A percentile compares a stretch with the other conserved stretches of the same genome.
Evolutionary conservation across 768 basidiomycete genomes (phyloP).

Genomic region (Leccinum sublutescens): DNA sequence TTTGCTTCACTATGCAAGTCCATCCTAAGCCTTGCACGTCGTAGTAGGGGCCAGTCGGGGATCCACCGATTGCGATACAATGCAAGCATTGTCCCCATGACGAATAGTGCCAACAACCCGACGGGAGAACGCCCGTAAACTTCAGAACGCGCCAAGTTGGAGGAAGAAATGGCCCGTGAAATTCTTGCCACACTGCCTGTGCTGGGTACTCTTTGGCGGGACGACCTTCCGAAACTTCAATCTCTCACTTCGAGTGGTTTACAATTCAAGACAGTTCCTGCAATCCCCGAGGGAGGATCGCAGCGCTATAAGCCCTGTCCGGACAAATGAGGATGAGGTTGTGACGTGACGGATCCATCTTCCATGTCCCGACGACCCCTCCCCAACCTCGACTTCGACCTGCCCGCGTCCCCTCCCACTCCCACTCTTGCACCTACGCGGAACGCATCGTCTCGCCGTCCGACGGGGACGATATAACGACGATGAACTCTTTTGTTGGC

Average conservation of each 20-base stretch:
- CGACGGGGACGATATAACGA: too few species aligned
- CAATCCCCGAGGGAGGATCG: conserved; percentile 10
- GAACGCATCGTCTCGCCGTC: too few species aligned
- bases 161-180: neutral
- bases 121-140: neutral
- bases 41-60: neutral
- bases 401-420: too few species aligned
- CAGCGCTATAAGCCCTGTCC: conserved; percentile 7
- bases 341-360: too few species aligned
- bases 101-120: neutral
- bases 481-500: too few species aligned
- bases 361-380: too few species aligned
- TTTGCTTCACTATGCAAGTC: conserved; percentile 1
- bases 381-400: too few species aligned
- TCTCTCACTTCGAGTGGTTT: neutral
- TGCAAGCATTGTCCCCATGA: neutral
- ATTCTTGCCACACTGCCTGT: conserved; percentile 5
- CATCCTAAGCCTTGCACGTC: neutral
- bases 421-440: too few species aligned
- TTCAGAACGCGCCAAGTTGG: neutral
- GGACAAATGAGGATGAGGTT: neutral
- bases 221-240: neutral
- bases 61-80: neutral
- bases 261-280: neutral
- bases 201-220: neutral